phyloP scores from a whole-genome alignment of 1,284 basidiomycete species.

The Ceratobasidium sp. region DNA sequence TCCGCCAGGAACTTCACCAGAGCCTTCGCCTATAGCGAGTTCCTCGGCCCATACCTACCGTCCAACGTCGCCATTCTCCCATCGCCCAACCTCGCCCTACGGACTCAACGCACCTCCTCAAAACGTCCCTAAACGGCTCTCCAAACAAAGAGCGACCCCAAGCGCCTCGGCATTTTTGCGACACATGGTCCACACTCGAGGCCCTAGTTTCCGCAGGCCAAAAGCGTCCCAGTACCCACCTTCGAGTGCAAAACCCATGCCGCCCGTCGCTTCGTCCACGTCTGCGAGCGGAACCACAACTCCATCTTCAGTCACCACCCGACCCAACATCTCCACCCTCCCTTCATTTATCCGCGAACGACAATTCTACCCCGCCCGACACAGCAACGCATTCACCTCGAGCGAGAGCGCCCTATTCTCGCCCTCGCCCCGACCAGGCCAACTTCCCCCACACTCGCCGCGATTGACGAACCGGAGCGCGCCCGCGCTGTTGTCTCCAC shows the following conservation, averaged over 20 bases:
- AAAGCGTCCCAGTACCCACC: not conserved
- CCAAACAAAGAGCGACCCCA: conserved; percentile 9
- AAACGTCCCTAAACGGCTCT: not conserved
- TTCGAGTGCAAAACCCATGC: not conserved
- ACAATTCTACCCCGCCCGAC: conserved; percentile 3
- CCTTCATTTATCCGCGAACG: conserved; percentile 29
- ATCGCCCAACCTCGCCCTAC: not conserved
- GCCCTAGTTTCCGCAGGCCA: conserved; percentile 1
- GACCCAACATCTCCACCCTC: conserved; percentile 18
- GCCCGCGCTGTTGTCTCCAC: too few species aligned
- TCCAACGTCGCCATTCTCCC: not conserved
- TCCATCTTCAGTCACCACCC: not conserved
- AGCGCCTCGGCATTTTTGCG: conserved; percentile 5
- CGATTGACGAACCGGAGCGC: not conserved
- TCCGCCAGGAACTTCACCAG: not conserved
- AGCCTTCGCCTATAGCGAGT: not conserved
- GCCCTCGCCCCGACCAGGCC: not conserved
- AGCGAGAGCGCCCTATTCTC: conserved; percentile 25
- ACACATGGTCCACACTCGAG: conserved; percentile 25
- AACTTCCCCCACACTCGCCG: not conserved
- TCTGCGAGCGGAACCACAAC: not conserved
- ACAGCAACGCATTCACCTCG: not conserved
- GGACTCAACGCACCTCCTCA: not conserved
- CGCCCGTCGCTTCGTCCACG: not conserved
- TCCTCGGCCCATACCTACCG: not conserved